Conservation (phyloP, 192 early-diverging fungal genomes). For the Backusella liffmaniae region DNA sequence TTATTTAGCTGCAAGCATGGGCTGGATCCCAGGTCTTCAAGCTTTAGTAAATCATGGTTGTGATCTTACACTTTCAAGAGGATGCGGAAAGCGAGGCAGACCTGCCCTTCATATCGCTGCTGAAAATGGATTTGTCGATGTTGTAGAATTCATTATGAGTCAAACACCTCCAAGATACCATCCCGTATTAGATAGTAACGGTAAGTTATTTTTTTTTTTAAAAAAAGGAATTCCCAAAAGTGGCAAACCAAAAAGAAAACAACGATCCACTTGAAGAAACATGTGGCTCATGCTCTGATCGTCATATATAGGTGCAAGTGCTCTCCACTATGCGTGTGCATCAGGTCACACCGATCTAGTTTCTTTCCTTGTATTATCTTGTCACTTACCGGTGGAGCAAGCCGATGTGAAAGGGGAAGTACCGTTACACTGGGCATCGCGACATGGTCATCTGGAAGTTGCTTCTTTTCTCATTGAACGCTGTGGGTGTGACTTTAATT, state of each 20-base stretch:
- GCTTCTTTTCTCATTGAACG: conserved; percentile 24
- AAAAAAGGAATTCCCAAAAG: not conserved
- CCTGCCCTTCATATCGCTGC: conserved; percentile 33
- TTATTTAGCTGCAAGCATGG: conserved; percentile 35
- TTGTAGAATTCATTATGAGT: conserved; percentile 20
- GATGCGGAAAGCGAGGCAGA: conserved; percentile 18
- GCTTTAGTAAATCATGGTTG: conserved; percentile 30
- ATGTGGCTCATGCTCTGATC: not conserved
- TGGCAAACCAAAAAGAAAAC: not conserved
- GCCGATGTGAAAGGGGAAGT: conserved; percentile 27
- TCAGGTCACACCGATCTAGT: conserved; percentile 30
- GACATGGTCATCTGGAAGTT: conserved; percentile 32
- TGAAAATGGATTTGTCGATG: conserved; percentile 14
- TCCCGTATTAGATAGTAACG: conserved; percentile 12
- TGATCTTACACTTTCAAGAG: conserved; percentile 23
- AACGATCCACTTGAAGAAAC: not conserved
- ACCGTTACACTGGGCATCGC: conserved; percentile 37
- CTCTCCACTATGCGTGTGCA: conserved; percentile 33
- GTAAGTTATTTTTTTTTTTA: conserved; percentile 7
- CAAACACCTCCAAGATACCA: conserved; percentile 14
- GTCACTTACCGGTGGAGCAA: conserved; percentile 18
- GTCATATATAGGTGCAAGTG: conserved; percentile 28
- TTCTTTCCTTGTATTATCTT: conserved; percentile 15
- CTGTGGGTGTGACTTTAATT: conserved; percentile 31
- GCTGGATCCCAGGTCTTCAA: conserved; percentile 34